Conservation (phyloP, 2,329 filamentous ascomycete species). For the Saccharata proteae region DNA sequence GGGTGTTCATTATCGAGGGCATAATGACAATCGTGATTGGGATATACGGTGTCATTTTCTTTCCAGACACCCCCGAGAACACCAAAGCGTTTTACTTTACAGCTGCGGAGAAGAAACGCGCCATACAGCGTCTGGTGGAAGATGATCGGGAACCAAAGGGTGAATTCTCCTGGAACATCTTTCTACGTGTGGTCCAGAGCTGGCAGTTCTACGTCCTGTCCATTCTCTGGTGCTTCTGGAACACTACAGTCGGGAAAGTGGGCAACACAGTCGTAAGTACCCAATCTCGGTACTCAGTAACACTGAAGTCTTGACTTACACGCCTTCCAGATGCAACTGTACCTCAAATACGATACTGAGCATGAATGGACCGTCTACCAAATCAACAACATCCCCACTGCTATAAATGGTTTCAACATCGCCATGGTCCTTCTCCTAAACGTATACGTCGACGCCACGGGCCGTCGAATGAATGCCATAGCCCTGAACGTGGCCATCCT, state of each 20-base stretch:
- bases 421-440: conserved; percentile 1
- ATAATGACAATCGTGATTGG: conserved; percentile 2
- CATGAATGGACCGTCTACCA: conserved; percentile 2
- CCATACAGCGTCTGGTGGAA: neutral
- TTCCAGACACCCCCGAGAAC: conserved; percentile 3
- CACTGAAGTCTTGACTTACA: no score
- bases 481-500: conserved; percentile 16
- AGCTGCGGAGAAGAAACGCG: neutral
- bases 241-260: conserved; percentile 2
- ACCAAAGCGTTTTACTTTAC: conserved; percentile 3
- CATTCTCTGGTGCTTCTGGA: neutral
- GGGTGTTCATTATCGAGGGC: conserved; percentile 10
- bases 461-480: conserved; percentile 20
- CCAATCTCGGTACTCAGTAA: neutral
- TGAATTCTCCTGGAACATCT: conserved; percentile 1
- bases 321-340: conserved; percentile 1
- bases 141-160: conserved; percentile 1
- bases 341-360: conserved; percentile 3
- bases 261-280: conserved; percentile 1
- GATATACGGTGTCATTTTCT: no score
- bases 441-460: conserved; percentile 20
- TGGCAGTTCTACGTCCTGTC: conserved; percentile 3
- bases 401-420: conserved; percentile 2
- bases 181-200: neutral
- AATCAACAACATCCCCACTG: conserved; percentile 6